Conservation (phyloP, 2,329 filamentous ascomycete genomes). For the Botrytis squamosa region DNA sequence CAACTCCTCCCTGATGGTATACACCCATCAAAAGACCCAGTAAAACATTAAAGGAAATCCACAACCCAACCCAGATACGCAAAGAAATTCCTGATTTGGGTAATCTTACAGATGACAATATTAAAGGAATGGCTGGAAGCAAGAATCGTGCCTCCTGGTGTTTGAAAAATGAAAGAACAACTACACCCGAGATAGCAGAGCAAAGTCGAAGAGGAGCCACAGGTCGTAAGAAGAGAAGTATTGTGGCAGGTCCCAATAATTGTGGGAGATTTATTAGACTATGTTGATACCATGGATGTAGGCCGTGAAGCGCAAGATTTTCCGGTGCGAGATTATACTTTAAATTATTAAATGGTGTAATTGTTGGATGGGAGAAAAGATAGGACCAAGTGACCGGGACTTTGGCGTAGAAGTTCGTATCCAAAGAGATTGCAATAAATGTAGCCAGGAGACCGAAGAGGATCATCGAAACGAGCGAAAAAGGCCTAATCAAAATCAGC, state of each 20-base stretch:
- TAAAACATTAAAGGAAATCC: slow-evolving; percentile 68
- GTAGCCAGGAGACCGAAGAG: slow-evolving; percentile 66
- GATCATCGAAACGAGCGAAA: slow-evolving; percentile 61
- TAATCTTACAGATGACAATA: slow-evolving; percentile 69
- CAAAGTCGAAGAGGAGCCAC: slow-evolving; percentile 62
- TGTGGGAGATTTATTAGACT: slow-evolving; percentile 68
- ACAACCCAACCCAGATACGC: slow-evolving; percentile 57
- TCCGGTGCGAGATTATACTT: slow-evolving; percentile 68
- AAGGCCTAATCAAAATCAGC: slow-evolving; percentile 46
- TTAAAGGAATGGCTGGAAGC: slow-evolving; percentile 71
- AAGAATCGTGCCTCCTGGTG: slow-evolving; percentile 81
- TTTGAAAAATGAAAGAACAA: slow-evolving; percentile 69
- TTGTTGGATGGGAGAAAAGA: slow-evolving; percentile 62
- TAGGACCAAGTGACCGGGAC: slow-evolving; percentile 63
- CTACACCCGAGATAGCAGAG: slow-evolving; percentile 71
- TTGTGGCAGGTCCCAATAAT: slow-evolving; percentile 67
- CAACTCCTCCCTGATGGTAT: slow-evolving; percentile 77
- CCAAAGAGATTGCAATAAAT: slow-evolving; percentile 71
- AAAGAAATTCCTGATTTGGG: slow-evolving; percentile 54
- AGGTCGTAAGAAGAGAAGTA: slow-evolving; percentile 58
- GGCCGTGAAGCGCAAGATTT: slow-evolving; percentile 72
- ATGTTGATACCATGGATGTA: slow-evolving; percentile 79
- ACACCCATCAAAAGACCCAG: slow-evolving; percentile 74
- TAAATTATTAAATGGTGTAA: slow-evolving; percentile 77
- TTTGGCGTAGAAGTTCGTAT: slow-evolving; percentile 78